phyloP scores from a whole-genome alignment of 768 basidiomycete genomes.

The Myochromella boudieri region DNA sequence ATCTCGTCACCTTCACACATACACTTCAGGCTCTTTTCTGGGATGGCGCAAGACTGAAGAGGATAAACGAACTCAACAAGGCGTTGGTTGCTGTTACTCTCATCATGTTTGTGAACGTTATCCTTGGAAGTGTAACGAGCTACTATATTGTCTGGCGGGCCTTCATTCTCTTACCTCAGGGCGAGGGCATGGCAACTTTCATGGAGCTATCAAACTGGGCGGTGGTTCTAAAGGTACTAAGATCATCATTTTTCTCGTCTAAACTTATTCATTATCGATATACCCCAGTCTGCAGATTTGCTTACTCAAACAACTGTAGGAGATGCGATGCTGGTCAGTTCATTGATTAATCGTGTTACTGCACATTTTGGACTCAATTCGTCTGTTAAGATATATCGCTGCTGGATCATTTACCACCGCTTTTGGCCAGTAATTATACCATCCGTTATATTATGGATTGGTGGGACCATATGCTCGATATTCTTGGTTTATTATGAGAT shows the following conservation, averaged over 20 bases:
- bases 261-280: too few species aligned
- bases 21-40: neutral
- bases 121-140: neutral
- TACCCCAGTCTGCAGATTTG: neutral
- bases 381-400: constrained; percentile 6
- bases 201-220: constrained; percentile 1
- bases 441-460: constrained; percentile 2
- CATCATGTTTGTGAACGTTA: neutral
- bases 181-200: neutral
- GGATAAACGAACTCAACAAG: neutral
- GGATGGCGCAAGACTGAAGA: neutral
- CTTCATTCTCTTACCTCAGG: neutral
- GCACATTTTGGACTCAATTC: too few species aligned
- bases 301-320: neutral
- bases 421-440: neutral
- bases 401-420: constrained; percentile 6
- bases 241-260: neutral
- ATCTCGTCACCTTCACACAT: neutral
- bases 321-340: constrained; percentile 7
- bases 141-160: constrained; percentile 1
- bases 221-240: neutral
- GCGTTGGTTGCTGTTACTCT: neutral
- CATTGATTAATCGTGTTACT: too few species aligned
- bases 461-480: neutral
- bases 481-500: neutral